phyloP scores from a whole-genome alignment of 2,329 filamentous ascomycete genomes.

The Leptographium flavum region DNA sequence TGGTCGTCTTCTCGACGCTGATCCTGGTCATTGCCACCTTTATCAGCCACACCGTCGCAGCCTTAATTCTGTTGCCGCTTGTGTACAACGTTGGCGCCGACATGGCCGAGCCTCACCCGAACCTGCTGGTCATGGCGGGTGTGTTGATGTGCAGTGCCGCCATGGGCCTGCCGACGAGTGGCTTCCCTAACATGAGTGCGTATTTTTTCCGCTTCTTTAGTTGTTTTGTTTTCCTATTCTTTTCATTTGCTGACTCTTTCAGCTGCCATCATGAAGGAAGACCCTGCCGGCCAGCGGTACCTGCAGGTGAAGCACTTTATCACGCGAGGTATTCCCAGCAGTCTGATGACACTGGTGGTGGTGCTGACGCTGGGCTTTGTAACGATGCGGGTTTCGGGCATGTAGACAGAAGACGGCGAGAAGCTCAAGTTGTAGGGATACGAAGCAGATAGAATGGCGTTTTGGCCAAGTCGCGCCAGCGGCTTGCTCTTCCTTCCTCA shows the following conservation, averaged over 20 bases:
- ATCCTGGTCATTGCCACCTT: constrained; percentile 93
- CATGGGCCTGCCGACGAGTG: constrained; percentile 90
- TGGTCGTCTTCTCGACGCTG: constrained; percentile 71
- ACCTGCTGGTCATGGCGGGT: constrained; percentile 85
- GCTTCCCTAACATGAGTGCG: constrained; percentile 99
- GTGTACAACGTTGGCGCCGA: constrained; percentile 71
- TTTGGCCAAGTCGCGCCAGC: no score
- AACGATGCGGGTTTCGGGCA: constrained; percentile 55
- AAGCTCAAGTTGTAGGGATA: no score
- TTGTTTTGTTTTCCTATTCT: constrained; percentile 11
- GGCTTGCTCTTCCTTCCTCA: no score
- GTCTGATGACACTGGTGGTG: constrained; percentile 65
- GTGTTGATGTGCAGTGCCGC: constrained; percentile 96
- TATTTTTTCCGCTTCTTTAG: constrained; percentile 17
- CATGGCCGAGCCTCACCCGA: constrained; percentile 86
- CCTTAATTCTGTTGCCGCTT: constrained; percentile 83
- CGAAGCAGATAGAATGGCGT: no score
- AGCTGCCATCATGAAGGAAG: constrained; percentile 99
- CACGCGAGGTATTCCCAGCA: constrained; percentile 79
- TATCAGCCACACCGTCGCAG: constrained; percentile 93
- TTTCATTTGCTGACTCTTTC: constrained; percentile 13
- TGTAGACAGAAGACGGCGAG: no score
- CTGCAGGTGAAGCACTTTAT: constrained; percentile 89
- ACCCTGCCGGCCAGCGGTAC: constrained; percentile 83
- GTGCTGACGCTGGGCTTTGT: constrained; percentile 84